Evolutionary conservation across 176 grass and related monocot genomes (phyloP).

Genomic region (Tuctoria greenei): DNA sequence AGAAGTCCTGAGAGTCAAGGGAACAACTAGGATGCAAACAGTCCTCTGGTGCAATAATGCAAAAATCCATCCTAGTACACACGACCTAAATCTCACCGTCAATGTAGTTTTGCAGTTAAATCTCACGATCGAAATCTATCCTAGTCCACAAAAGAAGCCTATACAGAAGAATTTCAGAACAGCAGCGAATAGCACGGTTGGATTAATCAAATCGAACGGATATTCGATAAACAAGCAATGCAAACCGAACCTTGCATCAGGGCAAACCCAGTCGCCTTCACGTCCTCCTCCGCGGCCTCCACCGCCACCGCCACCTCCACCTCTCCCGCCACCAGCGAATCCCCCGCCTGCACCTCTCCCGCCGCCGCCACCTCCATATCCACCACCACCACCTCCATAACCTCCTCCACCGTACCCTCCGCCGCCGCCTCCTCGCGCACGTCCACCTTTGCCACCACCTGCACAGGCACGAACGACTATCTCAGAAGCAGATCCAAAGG

Average conservation of each 20-base stretch:
- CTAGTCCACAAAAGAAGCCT: too few relatives aligned
- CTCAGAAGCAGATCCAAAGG: constrained; percentile 36
- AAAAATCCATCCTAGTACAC: too few relatives aligned
- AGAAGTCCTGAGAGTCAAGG: too few relatives aligned
- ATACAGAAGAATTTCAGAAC: too few relatives aligned
- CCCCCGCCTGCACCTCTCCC: constrained; percentile 34
- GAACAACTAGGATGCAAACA: too few relatives aligned
- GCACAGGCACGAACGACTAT: constrained; percentile 24
- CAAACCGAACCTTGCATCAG: constrained; percentile 50
- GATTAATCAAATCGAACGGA: neutral
- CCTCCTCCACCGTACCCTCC: constrained; percentile 30
- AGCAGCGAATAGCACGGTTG: neutral
- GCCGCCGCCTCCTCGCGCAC: constrained; percentile 37
- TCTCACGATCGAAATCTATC: too few relatives aligned
- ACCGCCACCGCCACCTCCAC: neutral
- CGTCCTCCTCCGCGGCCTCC: constrained; percentile 49
- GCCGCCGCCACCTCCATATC: constrained; percentile 20
- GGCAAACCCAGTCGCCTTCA: constrained; percentile 82
- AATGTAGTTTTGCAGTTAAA: too few relatives aligned
- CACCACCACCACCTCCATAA: neutral
- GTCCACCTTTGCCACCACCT: constrained; percentile 32
- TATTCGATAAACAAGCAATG: neutral
- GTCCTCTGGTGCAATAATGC: too few relatives aligned
- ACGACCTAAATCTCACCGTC: too few relatives aligned
- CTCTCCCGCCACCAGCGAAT: constrained; percentile 35